Base-by-base conservation (phyloP, 1,284 basidiomycete genomes). In the Cystobasidium pallidum region DNA sequence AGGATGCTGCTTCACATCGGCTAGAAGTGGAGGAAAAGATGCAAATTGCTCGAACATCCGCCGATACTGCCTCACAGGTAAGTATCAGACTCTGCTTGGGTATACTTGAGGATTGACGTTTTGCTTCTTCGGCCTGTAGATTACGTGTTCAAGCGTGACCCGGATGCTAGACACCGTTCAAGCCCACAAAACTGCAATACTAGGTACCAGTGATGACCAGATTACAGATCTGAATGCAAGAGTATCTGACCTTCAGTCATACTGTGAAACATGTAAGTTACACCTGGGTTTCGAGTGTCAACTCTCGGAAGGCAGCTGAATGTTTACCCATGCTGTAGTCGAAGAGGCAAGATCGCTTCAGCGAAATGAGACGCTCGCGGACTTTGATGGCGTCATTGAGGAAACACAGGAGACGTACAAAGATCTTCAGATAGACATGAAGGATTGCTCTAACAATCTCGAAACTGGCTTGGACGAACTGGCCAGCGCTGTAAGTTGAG, bases 401-500 rank as follows among this genome's bases (percentile, higher is more conserved):
- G 68, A 62, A 54, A 47, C 68, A 2, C 45, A 63, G 61, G 68
- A 71, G 28, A 71, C 68, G 6, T 71, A 63, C 39, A 45, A 41
- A 32, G 68, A 71, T 57, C 45, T 71, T n/a, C 68, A 71, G 39
- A 59, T 62, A 6, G 68, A 71, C 61, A 52, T 63, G 59, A 59
- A 52, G 36, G 59, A 71, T 26, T 41, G 59, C n/a, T 52, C 59
- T 17, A 51, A 63, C 13, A 51, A 71, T 17, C 52, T 70, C 1
- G 58, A 59, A 28, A 34, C 17, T 17, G 55, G 43, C 7, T 30
- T 61, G 13, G 57, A 36, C 21, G 67, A 70, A 32, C 21, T 61
- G 24, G 61, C 43, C 7, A 32, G 30, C n/a, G 43, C 17, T 11
- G 68, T 71, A 55, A 39, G 68, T 61, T 24, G 13, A 15, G n/a